These are phyloP conservation scores for Sordariomycetes sp. DNA, from an alignment of 2,329 filamentous ascomycete genomes.

Conservation along the genomic window DNA sequence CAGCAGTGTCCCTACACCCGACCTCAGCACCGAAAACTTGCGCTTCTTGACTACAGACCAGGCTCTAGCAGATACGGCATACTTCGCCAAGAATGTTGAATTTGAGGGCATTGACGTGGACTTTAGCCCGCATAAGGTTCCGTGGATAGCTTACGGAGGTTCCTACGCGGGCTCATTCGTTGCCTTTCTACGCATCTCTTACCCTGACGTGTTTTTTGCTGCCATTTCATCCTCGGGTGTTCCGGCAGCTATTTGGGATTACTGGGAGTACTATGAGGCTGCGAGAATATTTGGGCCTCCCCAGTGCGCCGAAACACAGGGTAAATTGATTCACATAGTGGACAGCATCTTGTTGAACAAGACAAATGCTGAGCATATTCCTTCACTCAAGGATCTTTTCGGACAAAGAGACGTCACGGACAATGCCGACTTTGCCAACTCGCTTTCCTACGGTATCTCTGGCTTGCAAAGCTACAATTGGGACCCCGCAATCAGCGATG, in stretches of 20 bases:
- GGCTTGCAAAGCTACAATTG: constrained; percentile 41
- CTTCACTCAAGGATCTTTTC: constrained; percentile 36
- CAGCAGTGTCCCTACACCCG: constrained; percentile 56
- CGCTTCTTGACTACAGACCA: constrained; percentile 81
- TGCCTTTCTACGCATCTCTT: constrained; percentile 65
- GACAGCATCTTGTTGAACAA: constrained; percentile 39
- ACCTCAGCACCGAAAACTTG: constrained; percentile 59
- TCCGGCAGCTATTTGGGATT: constrained; percentile 68
- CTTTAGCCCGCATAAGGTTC: constrained; percentile 53
- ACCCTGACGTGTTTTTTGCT: constrained; percentile 71
- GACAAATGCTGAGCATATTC: constrained; percentile 29
- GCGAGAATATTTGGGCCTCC: constrained; percentile 38
- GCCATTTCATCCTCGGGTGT: constrained; percentile 76
- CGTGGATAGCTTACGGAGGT: constrained; percentile 75
- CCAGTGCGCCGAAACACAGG: constrained; percentile 55
- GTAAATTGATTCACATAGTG: constrained; percentile 42
- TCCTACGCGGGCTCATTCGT: constrained; percentile 77
- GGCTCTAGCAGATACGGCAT: constrained; percentile 70
- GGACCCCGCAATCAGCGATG: constrained; percentile 40
- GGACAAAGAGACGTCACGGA: constrained; percentile 31
- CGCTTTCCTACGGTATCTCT: constrained; percentile 29
- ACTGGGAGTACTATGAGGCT: constrained; percentile 54
- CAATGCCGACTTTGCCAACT: constrained; percentile 38
- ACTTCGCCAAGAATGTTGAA: constrained; percentile 65
- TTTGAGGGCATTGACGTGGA: constrained; percentile 60